Base-by-base conservation (phyloP, 805 yeast genomes). In the Scheffersomyces ergatensis region DNA sequence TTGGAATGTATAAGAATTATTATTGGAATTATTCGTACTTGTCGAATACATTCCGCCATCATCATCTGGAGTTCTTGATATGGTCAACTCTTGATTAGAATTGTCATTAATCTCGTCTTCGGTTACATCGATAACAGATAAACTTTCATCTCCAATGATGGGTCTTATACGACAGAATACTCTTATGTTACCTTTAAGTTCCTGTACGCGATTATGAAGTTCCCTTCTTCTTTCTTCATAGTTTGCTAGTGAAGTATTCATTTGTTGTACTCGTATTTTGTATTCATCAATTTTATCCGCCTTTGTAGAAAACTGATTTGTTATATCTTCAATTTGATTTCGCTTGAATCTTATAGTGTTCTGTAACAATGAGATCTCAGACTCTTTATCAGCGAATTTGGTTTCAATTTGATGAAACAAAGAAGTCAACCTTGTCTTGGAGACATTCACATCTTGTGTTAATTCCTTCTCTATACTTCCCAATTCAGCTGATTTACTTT, bases 91-190 rank as follows among this genome's bases (percentile, higher is more conserved):
- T 42, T 67, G 73, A 38, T 59, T 60, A 15, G 68, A 61, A 7
- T 57, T 62, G 5, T 56, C 70, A 47, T 62, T 62, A 32, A 62
- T 45, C 13, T 58, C 63, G 23, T 53, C 61, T 23, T 46, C 55
- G 3, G 50, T 51, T n/a, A 53, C 42, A 9, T 50, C 48, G 6
- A 60, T 46, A 3, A 32, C 12, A 2, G 57, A 46, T 14, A 46
- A 31, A 3, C 42, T 18, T 13, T 46, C 53, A 8, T 40, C 43
- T 3, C 13, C 18, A 11, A 6, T 20, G 3, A 48, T 32, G 8
- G 97, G 97, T 40, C 95, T 72, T 4, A 92, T 72, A 29, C 99
- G 72, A 57, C 97, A 92, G 52, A 83, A 88, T 0, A 92, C 97
- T 35, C 98, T 66, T 25, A 93, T 89, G 53, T 89, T 93, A 1